Evolutionary conservation across 2,329 filamentous ascomycete genomes (phyloP).

Genomic region (Coniochaeta ligniaria): DNA sequence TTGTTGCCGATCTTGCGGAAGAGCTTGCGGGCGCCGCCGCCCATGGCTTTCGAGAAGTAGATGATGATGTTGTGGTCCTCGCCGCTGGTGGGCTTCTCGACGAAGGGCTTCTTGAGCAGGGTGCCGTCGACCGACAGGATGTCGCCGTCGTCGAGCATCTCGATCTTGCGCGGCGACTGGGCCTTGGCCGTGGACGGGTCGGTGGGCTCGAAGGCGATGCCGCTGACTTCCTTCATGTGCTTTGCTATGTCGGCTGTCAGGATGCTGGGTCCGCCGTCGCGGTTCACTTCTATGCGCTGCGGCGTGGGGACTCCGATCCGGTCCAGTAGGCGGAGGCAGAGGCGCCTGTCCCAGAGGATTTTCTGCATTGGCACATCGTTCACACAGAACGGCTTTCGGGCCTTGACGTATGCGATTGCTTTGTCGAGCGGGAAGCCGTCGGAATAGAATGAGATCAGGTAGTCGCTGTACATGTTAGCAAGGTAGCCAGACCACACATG

Average conservation of each 20-base stretch:
- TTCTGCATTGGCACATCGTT: conserved; percentile 98
- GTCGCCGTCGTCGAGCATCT: conserved; percentile 85
- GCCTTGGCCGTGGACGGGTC: conserved; percentile 46
- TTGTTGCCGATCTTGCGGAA: conserved; percentile 99
- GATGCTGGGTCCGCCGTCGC: conserved; percentile 80
- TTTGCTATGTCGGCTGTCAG: conserved; percentile 73
- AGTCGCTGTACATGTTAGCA: conserved; percentile 51
- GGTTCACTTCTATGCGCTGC: conserved; percentile 79
- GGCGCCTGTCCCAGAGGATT: conserved; percentile 87
- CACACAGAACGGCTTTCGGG: conserved; percentile 92
- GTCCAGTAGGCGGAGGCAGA: conserved; percentile 84
- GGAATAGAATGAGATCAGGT: conserved; percentile 96
- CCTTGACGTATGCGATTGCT: conserved; percentile 88
- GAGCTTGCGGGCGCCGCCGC: conserved; percentile 82
- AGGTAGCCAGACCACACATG: conserved; percentile 10
- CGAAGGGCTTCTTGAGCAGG: conserved; percentile 82
- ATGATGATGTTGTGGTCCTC: conserved; percentile 99
- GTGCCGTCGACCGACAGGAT: conserved; percentile 80
- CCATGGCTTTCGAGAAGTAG: conserved; percentile 82
- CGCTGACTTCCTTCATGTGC: conserved; percentile 73
- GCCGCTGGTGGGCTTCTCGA: conserved; percentile 96
- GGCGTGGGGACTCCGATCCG: conserved; percentile 86
- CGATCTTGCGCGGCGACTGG: conserved; percentile 54
- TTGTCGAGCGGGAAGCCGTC: conserved; percentile 96
- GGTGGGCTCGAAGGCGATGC: conserved; percentile 65